Base-by-base conservation (phyloP, 169 alveolate species). In the Eimeria sp. region DNA sequence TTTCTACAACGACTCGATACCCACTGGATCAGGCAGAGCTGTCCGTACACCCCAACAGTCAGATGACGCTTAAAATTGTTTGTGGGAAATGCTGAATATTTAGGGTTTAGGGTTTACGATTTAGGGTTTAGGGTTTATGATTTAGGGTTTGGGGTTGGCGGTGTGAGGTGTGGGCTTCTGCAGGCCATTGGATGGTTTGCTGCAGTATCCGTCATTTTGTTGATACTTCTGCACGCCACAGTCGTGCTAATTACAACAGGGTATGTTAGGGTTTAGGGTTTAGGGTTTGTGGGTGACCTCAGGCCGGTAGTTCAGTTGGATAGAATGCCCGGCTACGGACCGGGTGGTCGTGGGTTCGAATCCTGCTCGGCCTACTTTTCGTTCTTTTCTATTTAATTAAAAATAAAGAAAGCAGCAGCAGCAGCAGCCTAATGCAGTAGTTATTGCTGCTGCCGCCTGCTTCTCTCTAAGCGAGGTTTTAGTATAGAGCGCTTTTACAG, bases 121-220 rank as follows among this genome's bases (percentile, higher is more conserved):
- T 9, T 13, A 61, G 20, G 11, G 14, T n/a, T 72, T 76, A 40
- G 87, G 27, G 57, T 76, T 43, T 76, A 76, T 63, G 87, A 34
- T 76, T 76, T 76, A 76, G 87, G 87, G 87, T 76, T 76, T 76
- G 43, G 87, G 87, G 58, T 75, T 75, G 11, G 43, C 63, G 87
- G 58, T 75, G 34, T 75, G 13, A 4, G 87, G 61, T 72, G 43
- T 34, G 87, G 87, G 87, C 40, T 47, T 51, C 5, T 49, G 90
- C 90, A 82, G 90, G 90, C 22, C 43, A 16, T 82, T 25, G 90
- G 90, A 47, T 82, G 90, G 90, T 22, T 82, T 22, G 70, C 73
- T 11, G 73, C 25, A 18, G 90, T 82, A 0, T 30, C 73, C 4
- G 72, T 47, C 10, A 25, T 82, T 34, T 25, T 82, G 65, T 25